These are phyloP conservation scores for Neurospora tetrasperma DNA, from an alignment of 495 filamentous ascomycete genomes.

Conservation along the genomic window DNA sequence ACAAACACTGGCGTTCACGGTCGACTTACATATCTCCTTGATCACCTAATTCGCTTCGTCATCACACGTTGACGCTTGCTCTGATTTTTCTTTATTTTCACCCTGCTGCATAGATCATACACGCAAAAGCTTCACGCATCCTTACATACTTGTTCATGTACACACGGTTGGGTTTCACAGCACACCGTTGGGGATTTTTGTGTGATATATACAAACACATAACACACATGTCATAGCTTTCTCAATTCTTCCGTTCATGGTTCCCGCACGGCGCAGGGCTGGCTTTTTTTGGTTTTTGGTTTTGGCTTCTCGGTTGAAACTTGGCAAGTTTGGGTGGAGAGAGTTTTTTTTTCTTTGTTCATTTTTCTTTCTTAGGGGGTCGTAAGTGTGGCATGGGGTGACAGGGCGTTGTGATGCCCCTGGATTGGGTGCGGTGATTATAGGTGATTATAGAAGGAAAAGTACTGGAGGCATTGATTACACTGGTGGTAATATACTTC, in stretches of 20 bases:
- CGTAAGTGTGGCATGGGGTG: too few species aligned
- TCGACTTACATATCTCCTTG: background rate
- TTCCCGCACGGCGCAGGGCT: background rate
- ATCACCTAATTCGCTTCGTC: background rate
- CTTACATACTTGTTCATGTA: background rate
- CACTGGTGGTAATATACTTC: background rate
- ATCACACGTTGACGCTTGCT: background rate
- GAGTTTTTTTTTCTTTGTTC: background rate
- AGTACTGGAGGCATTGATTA: background rate
- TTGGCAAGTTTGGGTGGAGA: background rate
- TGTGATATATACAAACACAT: background rate
- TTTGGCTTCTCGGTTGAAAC: background rate
- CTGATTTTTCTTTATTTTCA: background rate
- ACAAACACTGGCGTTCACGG: background rate
- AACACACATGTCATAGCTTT: background rate
- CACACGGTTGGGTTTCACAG: background rate
- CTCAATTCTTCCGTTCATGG: background rate
- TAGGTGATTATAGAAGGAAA: background rate
- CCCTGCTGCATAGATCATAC: background rate
- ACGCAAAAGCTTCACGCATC: background rate
- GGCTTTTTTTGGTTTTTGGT: background rate
- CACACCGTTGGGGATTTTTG: background rate
- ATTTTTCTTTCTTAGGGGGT: background rate
- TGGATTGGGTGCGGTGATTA: background rate
- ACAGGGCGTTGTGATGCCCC: background rate